A percentile compares a stretch with the other conserved stretches of the same genome.
Conservation (phyloP, 768 basidiomycete species). For the Lyophyllum semitale region DNA sequence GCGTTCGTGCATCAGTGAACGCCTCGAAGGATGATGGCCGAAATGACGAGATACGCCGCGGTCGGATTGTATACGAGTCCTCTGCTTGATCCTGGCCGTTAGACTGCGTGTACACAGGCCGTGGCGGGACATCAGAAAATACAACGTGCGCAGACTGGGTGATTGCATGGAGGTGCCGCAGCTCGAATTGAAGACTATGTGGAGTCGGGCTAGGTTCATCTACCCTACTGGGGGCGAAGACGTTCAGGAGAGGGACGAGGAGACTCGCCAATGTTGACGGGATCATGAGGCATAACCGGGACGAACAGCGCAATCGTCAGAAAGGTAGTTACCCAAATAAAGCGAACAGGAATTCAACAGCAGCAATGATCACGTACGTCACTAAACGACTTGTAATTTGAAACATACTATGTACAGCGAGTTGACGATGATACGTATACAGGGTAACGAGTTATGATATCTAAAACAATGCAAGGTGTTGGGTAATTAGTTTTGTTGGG, state of each 20-base stretch:
- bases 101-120: conserved; percentile 6
- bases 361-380: neutral
- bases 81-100: conserved; percentile 5
- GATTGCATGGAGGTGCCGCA: conserved; percentile 64
- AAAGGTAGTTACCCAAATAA: neutral
- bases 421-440: conserved; percentile 4
- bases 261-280: conserved; percentile 47
- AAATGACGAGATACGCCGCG: conserved; percentile 38
- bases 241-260: conserved; percentile 43
- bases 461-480: conserved; percentile 3
- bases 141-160: conserved; percentile 49
- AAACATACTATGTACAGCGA: conserved; percentile 1
- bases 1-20: conserved; percentile 42
- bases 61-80: conserved; percentile 37
- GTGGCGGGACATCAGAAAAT: conserved; percentile 50
- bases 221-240: conserved; percentile 20
- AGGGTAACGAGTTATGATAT: conserved; percentile 3
- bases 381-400: neutral
- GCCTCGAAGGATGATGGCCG: conserved; percentile 51
- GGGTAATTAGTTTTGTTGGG: neutral
- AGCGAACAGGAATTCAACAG: neutral
- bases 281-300: conserved; percentile 49
- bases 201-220: conserved; percentile 1
- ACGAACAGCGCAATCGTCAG: neutral
- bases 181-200: conserved; percentile 45